Conservation (phyloP, 345 rosid genomes). For the Barbarea vulgaris region DNA sequence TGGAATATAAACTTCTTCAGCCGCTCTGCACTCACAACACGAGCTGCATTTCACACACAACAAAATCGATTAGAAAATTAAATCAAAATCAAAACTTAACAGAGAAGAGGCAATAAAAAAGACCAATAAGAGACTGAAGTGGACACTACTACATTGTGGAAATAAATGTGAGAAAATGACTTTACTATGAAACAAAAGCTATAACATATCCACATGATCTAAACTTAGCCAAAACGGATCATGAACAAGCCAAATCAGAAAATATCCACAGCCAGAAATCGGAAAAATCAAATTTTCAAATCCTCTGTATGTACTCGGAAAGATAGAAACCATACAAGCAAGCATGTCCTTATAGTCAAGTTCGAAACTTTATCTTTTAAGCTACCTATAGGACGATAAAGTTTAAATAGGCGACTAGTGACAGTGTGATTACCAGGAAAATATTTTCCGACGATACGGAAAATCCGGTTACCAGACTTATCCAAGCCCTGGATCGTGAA, state of each 20-base stretch:
- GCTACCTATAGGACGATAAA: background rate
- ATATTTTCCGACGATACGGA: slow-evolving; percentile 79
- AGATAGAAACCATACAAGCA: background rate
- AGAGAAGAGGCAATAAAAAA: background rate
- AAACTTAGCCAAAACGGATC: background rate
- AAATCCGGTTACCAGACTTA: slow-evolving; percentile 68
- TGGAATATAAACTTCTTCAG: slow-evolving; percentile 77
- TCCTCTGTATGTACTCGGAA: background rate
- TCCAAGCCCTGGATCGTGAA: slow-evolving; percentile 74
- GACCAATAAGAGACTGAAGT: slow-evolving; percentile 4
- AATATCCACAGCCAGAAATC: background rate
- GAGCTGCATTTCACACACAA: slow-evolving; percentile 56
- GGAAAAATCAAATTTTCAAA: background rate
- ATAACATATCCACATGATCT: background rate
- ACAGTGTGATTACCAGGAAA: slow-evolving; percentile 69
- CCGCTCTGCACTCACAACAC: slow-evolving; percentile 73
- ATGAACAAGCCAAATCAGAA: background rate
- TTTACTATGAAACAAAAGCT: background rate
- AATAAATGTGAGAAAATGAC: background rate
- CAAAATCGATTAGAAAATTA: background rate
- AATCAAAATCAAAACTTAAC: slow-evolving; percentile 4
- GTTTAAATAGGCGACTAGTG: background rate
- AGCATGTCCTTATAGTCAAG: background rate
- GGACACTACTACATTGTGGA: too few relatives aligned
- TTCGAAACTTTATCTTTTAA: background rate